A percentile compares a stretch with the other conserved stretches of the same genome.
phyloP scores from a whole-genome alignment of 495 filamentous ascomycete species.

The Chaetomidium leptoderma region DNA sequence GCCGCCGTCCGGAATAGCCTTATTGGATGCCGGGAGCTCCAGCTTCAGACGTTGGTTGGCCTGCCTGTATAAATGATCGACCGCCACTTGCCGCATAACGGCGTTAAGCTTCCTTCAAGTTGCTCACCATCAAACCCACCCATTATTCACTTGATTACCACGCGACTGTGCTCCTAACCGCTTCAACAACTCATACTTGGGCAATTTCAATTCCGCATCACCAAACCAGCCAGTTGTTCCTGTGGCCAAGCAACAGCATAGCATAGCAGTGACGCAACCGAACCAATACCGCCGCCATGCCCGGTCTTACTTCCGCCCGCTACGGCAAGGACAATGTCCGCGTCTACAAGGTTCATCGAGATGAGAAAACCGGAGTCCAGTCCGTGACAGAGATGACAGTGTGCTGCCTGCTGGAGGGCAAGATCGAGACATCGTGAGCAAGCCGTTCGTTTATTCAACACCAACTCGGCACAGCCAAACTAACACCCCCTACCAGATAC shows the following conservation, averaged over 20 bases:
- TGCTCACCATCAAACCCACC: too few species aligned
- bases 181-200: too few species aligned
- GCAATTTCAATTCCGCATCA: neutral
- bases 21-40: neutral
- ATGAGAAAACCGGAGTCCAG: conserved; percentile 70
- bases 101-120: too few species aligned
- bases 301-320: conserved; percentile 65
- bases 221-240: too few species aligned
- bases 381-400: conserved; percentile 94
- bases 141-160: too few species aligned
- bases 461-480: conserved; percentile 12
- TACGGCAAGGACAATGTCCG: conserved; percentile 99
- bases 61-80: conserved; percentile 1
- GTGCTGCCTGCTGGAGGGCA: conserved; percentile 81
- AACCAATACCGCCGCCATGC: conserved; percentile 39
- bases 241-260: too few species aligned
- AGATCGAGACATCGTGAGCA: conserved; percentile 79
- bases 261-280: neutral
- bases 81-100: neutral
- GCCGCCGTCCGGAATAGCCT: conserved; percentile 23
- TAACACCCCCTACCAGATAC: conserved; percentile 48
- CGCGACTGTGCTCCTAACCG: too few species aligned
- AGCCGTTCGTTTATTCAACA: neutral
- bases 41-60: neutral
- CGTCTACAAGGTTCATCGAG: conserved; percentile 84